phyloP scores from a whole-genome alignment of 2,329 filamentous ascomycete species.

The Botrytis paeoniae region DNA sequence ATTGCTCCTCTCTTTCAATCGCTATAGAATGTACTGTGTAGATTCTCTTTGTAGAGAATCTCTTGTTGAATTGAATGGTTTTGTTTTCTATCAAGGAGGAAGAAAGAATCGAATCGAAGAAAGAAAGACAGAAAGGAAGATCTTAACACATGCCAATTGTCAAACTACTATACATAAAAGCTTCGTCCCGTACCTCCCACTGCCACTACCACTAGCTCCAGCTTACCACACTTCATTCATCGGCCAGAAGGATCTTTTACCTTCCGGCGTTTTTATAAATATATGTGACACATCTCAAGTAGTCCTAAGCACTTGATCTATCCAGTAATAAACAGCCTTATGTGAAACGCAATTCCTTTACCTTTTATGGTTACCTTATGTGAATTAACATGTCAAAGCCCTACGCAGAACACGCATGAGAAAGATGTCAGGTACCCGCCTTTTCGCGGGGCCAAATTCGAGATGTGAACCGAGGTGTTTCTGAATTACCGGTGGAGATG shows the following conservation, averaged over 20 bases:
- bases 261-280: not conserved
- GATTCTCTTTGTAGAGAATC: not conserved
- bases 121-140: not conserved
- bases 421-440: not conserved
- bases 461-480: not conserved
- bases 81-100: not conserved
- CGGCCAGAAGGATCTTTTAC: slow-evolving; percentile 5
- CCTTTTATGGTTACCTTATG: slow-evolving; percentile 2
- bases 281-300: not conserved
- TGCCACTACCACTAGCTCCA: not conserved
- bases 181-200: not conserved
- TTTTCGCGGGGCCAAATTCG: not conserved
- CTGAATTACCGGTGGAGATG: not conserved
- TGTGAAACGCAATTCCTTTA: not conserved
- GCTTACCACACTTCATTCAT: not conserved
- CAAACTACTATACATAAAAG: not conserved
- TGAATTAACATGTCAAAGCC: not conserved
- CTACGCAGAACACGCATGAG: not conserved
- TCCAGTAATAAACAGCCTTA: not conserved
- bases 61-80: not conserved
- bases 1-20: not conserved
- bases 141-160: slow-evolving; percentile 8
- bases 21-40: not conserved
- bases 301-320: too few species aligned
- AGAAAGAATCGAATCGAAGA: not conserved